phyloP scores from a whole-genome alignment of 768 basidiomycete genomes.

The Termitomyces sp. region DNA sequence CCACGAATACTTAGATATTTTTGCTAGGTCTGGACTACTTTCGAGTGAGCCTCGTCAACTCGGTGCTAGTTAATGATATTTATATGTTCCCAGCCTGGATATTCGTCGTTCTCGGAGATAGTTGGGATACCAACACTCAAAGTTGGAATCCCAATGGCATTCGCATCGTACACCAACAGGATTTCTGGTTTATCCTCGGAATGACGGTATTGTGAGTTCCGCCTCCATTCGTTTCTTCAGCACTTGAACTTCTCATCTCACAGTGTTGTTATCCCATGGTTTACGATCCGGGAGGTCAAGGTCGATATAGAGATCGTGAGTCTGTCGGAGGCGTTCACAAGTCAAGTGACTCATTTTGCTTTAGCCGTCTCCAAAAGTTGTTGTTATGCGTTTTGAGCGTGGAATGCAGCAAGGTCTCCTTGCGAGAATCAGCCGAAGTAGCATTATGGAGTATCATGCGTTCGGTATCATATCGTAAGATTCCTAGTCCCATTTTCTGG shows the following conservation, averaged over 20 bases:
- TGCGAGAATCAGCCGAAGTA: slow-evolving; percentile 72
- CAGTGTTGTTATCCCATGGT: slow-evolving; percentile 74
- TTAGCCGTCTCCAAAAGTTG: slow-evolving; percentile 80
- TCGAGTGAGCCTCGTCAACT: slow-evolving; percentile 40
- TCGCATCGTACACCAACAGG: slow-evolving; percentile 63
- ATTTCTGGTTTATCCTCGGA: slow-evolving; percentile 74
- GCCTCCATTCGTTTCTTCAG: slow-evolving; percentile 11
- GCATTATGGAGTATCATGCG: slow-evolving; percentile 80
- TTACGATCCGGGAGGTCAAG: slow-evolving; percentile 69
- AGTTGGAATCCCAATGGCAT: slow-evolving; percentile 59
- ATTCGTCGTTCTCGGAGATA: slow-evolving; percentile 67
- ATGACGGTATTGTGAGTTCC: slow-evolving; percentile 68
- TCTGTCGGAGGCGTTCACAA: not conserved
- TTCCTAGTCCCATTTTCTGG: slow-evolving; percentile 1
- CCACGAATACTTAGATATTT: slow-evolving; percentile 2
- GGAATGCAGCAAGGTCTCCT: slow-evolving; percentile 86
- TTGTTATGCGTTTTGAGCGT: slow-evolving; percentile 72
- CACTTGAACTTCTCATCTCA: not conserved
- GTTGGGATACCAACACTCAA: slow-evolving; percentile 52
- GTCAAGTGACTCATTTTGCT: slow-evolving; percentile 2
- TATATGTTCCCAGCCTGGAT: slow-evolving; percentile 44
- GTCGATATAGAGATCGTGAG: slow-evolving; percentile 76
- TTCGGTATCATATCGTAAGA: slow-evolving; percentile 80
- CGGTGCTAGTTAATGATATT: slow-evolving; percentile 1
- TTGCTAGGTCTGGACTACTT: slow-evolving; percentile 41